These are phyloP conservation scores for Saccharomyces hybrid DNA, from an alignment of 1,139 yeast genomes.

Conservation along the genomic window DNA sequence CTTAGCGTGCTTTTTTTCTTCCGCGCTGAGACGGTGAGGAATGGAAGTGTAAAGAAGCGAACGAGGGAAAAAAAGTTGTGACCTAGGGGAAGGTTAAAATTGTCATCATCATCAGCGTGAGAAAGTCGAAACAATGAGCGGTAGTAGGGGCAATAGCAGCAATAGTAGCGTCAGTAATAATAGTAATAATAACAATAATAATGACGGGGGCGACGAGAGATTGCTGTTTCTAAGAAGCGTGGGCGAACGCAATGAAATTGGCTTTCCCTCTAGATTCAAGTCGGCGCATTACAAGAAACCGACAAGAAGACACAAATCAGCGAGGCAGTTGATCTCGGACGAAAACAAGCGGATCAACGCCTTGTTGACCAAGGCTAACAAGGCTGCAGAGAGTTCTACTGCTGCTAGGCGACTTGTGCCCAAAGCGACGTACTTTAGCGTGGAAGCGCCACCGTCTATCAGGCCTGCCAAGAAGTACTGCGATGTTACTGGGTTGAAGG, in stretches of 20 bases:
- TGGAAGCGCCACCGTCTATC: constrained; percentile 84
- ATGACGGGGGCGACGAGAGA: constrained; percentile 13
- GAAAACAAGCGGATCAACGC: constrained; percentile 42
- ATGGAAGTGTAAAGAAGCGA: background rate
- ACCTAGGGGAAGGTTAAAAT: background rate
- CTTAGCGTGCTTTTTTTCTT: background rate
- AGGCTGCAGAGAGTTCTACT: constrained; percentile 6
- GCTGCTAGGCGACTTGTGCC: constrained; percentile 8
- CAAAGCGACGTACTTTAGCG: constrained; percentile 47
- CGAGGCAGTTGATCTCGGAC: constrained; percentile 67
- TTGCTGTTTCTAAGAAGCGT: constrained; percentile 24
- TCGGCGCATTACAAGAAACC: constrained; percentile 44
- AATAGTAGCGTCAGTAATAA: background rate
- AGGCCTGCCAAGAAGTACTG: constrained; percentile 79
- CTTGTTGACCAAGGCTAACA: constrained; percentile 7
- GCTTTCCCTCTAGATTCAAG: constrained; percentile 40
- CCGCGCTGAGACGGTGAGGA: background rate
- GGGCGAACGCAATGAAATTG: constrained; percentile 16
- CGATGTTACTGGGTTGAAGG: constrained; percentile 86
- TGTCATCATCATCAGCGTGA: background rate
- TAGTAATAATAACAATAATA: background rate
- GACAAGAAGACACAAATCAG: constrained; percentile 62
- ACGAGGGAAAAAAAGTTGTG: background rate
- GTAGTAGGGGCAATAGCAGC: background rate
- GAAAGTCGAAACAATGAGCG: background rate